These are phyloP conservation scores for Cladosporium sp. DNA, from an alignment of 2,329 filamentous ascomycete species.

Conservation along the genomic window DNA sequence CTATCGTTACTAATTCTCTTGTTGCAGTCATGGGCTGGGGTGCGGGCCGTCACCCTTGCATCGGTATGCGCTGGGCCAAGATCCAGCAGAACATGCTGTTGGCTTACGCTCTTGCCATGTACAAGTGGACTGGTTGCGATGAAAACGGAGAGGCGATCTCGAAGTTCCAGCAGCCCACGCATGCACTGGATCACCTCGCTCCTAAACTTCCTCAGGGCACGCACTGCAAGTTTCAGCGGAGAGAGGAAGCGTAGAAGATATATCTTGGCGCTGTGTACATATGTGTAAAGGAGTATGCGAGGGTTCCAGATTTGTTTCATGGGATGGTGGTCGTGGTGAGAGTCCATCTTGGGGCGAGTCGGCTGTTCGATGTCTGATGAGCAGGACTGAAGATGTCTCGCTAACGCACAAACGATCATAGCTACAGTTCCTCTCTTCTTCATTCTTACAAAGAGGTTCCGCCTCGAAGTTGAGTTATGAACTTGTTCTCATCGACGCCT, in stretches of 20 bases:
- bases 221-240: not conserved
- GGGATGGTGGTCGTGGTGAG: not conserved
- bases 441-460: too few relatives aligned
- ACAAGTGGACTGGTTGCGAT: not conserved
- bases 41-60: conserved; percentile 38
- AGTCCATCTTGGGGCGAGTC: not conserved
- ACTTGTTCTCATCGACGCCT: too few relatives aligned
- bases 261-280: too few relatives aligned
- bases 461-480: too few relatives aligned
- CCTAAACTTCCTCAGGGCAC: not conserved
- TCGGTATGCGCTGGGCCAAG: conserved; percentile 43
- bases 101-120: conserved; percentile 26
- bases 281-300: too few relatives aligned
- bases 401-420: too few relatives aligned
- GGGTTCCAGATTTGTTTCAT: too few relatives aligned
- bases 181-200: not conserved
- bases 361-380: not conserved
- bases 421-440: too few relatives aligned
- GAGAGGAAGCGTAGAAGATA: not conserved
- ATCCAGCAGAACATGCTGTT: conserved; percentile 46
- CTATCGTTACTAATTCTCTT: not conserved
- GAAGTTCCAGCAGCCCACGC: not conserved
- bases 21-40: conserved; percentile 21
- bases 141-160: not conserved
- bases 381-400: too few relatives aligned